phyloP scores from a whole-genome alignment of 345 rosid genomes.

The Eucalyptus decipiens region DNA sequence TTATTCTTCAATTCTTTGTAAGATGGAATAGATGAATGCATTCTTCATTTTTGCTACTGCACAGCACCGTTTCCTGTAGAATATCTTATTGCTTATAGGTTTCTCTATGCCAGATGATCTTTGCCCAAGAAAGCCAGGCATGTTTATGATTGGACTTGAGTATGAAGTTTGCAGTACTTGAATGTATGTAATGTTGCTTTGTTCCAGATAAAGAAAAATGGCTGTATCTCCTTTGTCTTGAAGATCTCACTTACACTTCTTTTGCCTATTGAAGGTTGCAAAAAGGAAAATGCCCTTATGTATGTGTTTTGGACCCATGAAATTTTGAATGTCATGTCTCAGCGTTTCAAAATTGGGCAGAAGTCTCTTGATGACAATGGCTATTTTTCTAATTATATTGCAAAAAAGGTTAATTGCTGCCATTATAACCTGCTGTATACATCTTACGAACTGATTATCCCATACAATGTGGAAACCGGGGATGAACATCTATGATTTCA shows the following conservation, averaged over 20 bases:
- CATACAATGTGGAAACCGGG: background rate
- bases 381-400: too few species aligned
- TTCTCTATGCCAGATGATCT: background rate
- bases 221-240: too few species aligned
- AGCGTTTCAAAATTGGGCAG: too few species aligned
- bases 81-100: background rate
- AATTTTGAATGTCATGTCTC: too few species aligned
- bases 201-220: too few species aligned
- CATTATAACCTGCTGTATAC: background rate
- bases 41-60: background rate
- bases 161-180: background rate
- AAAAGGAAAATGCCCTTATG: too few species aligned
- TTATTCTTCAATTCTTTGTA: background rate
- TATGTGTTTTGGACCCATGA: too few species aligned
- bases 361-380: too few species aligned
- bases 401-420: too few species aligned
- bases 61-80: background rate
- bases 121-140: background rate
- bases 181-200: too few species aligned
- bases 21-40: background rate
- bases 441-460: background rate
- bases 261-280: too few species aligned
- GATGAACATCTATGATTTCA: constrained; percentile 35
- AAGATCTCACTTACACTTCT: too few species aligned
- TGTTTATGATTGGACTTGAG: background rate